Base-by-base conservation (phyloP, 148 eudicot species). In the Nepenthes gracilis region DNA sequence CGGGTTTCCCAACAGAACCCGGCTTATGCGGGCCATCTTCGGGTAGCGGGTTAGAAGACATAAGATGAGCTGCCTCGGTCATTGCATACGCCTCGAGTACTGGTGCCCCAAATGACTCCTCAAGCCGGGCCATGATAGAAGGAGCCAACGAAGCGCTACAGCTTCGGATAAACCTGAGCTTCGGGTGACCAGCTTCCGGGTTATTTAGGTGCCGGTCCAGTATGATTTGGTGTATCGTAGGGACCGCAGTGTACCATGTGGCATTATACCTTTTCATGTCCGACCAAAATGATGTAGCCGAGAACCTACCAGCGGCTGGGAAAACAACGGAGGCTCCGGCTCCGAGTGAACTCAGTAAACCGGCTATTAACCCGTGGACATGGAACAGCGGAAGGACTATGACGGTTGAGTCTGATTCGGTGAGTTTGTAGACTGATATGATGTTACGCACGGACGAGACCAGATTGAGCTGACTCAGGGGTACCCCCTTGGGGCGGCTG, bases 71-170 rank as follows among this genome's bases (percentile, higher is more conserved):
- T 1, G 98, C 98, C 68, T 92, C 98, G 2, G 98, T 92, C 98
- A 92, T 92, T 1, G 98, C 98, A 64, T 88, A 92, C 2, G 98
- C 88, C 78, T 92, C 98, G 76, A 92, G 62, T n/a, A 92, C 98
- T 1, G 98, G 95, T 0, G 94, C 98, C 14, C 65, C 77, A 59
- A 92, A 88, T 0, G 91, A 75, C 67, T 85, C 95, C 80, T 92
- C 98, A 1, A 92, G 82, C 60, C 89, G 72, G 1, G 69, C 74
- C 55, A 92, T 5, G 0, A 88, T 84, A 0, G 68, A 37, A 5
- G 98, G 98, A 6, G 98, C 96, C 34, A 92, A 60, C 1, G 96
- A 80, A 0, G 98, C 98, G 50, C 96, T 88, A 36, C 98, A 92
- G 77, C 95, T 88, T 45, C 98, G 72, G 6, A 92, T 92, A 43